Evolutionary conservation across 257 asterid genomes (phyloP), one percentile per base, ranked within the genome.

Genomic region (Fraxinus pennsylvanica): DNA sequence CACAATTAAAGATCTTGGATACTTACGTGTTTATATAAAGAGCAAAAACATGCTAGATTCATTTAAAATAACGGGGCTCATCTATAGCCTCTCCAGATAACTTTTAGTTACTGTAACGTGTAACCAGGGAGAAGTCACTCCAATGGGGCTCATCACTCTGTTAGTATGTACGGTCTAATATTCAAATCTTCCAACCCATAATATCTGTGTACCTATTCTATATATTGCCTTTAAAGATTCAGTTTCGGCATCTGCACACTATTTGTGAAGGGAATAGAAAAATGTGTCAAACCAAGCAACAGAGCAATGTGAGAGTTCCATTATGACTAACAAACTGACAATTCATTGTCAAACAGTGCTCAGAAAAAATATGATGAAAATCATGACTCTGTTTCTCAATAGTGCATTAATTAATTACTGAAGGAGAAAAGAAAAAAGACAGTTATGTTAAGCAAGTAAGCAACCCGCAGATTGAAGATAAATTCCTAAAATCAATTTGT

Each of bases 1-100:
- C 63, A 78, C 52, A 65, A 3, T 25, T 59, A 57, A 41, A 27
- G 71, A 77, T 69, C 32, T 32, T 45, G 47, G 19, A 25, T 72
- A 22, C 9, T 70, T 29, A 22, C 7, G 57, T 30, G 4, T 39
- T 30, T 4, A 6, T 4, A 6, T 32, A 7, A 15, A 38, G 57
- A 25, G 57, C 36, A 77, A 77, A 59, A 57, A 32, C 13, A 13
- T 8, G 38, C 43, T 1, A 29, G 19, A 21, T 47, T 14, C 15
- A 4, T n/a, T 8, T 47, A 47, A 47, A 14, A n/a, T n/a, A 5
- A n/a, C n/a, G 66, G 0, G 27, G 27, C 27, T 25, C 2, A 15
- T 5, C 66, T 57, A 57, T 0, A 57, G n/a, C 9, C 29, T 54
- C 12, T 2, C n/a, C n/a, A 47, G 21, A 47, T 15, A 45, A 45